Evolutionary conservation across 768 basidiomycete genomes (phyloP).

Genomic region (Auricularia auricula-judae): DNA sequence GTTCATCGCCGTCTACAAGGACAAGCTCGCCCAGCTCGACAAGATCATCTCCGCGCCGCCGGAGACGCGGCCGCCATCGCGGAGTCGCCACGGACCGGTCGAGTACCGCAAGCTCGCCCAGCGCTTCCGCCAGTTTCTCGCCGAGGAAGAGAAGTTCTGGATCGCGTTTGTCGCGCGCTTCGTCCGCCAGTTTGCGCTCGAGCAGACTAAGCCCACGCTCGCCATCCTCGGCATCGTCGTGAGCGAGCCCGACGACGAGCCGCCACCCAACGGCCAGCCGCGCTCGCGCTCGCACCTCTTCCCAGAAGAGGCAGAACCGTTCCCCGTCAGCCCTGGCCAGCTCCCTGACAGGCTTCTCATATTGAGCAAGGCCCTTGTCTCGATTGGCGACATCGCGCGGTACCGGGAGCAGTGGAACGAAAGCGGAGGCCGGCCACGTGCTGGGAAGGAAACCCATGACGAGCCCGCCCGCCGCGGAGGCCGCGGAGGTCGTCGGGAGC

Average conservation of each 20-base stretch:
- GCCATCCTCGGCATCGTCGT: constrained; percentile 41
- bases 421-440: constrained; percentile 47
- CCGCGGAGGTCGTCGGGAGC: constrained; percentile 27
- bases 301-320: constrained; percentile 19
- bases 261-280: constrained; percentile 12
- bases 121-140: constrained; percentile 82
- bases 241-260: constrained; percentile 20
- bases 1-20: constrained; percentile 76
- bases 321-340: constrained; percentile 35
- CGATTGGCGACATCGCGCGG: constrained; percentile 87
- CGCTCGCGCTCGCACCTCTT: constrained; percentile 35
- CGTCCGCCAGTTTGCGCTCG: constrained; percentile 58
- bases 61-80: constrained; percentile 30
- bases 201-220: constrained; percentile 50
- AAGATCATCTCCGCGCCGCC: constrained; percentile 11
- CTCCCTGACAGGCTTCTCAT: constrained; percentile 58
- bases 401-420: constrained; percentile 89
- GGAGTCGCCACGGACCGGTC: constrained; percentile 47
- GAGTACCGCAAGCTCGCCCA: constrained; percentile 81
- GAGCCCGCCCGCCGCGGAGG: constrained; percentile 38
- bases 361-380: constrained; percentile 80
- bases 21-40: constrained; percentile 57
- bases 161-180: constrained; percentile 65
- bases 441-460: constrained; percentile 42
- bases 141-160: constrained; percentile 90